These are phyloP conservation scores for Danielia oregonensis DNA, from an alignment of 805 yeast species.

Conservation along the genomic window DNA sequence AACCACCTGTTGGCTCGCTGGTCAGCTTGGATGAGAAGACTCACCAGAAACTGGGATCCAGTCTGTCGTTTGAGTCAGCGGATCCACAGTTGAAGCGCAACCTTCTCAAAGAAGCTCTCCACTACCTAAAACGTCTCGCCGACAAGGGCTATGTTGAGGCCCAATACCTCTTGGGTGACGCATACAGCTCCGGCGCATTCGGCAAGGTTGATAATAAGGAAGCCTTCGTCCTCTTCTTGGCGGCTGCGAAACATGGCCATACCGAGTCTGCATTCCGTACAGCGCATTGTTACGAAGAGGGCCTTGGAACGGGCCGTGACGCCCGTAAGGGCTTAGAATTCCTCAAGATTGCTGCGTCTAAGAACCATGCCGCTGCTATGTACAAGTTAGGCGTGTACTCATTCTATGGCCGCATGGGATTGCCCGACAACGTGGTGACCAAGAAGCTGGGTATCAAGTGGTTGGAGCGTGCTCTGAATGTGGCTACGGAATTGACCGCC, in stretches of 20 bases:
- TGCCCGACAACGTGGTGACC: constrained; percentile 60
- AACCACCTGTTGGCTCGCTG: not conserved
- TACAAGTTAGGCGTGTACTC: constrained; percentile 85
- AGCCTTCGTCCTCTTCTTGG: constrained; percentile 71
- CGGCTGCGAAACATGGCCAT: constrained; percentile 93
- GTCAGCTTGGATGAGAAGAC: not conserved
- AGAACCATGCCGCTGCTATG: constrained; percentile 97
- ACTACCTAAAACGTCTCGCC: constrained; percentile 63
- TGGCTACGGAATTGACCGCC: constrained; percentile 77
- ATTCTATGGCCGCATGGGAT: constrained; percentile 81
- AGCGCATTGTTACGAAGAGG: constrained; percentile 88
- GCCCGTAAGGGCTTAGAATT: constrained; percentile 82
- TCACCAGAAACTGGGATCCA: not conserved
- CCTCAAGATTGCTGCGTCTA: constrained; percentile 80
- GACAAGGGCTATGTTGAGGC: constrained; percentile 86
- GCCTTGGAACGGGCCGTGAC: constrained; percentile 87
- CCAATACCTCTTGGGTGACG: constrained; percentile 89
- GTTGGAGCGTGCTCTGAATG: constrained; percentile 82
- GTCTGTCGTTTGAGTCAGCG: not conserved
- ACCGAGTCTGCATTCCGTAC: constrained; percentile 89
- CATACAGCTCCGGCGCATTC: constrained; percentile 77
- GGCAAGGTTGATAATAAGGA: constrained; percentile 77
- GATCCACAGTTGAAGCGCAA: constrained; percentile 43
- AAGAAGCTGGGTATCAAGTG: constrained; percentile 89
- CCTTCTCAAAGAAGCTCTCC: constrained; percentile 72